Base-by-base conservation (phyloP, 208 protist species). In the Crithidia thermophila region DNA sequence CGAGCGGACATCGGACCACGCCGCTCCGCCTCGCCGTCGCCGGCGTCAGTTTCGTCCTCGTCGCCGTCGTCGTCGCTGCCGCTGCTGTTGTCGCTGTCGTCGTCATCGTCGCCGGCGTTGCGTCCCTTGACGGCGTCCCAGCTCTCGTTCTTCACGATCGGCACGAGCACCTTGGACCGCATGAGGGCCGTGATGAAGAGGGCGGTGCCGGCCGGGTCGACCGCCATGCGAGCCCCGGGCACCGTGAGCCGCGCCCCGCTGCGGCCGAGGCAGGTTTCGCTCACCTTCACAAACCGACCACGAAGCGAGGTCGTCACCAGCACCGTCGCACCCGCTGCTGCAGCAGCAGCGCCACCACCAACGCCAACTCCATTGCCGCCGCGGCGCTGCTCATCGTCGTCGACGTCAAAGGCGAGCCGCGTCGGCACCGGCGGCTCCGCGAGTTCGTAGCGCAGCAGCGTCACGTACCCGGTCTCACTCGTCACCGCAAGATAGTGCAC, bases 231-330 rank as follows among this genome's bases (percentile, higher is more conserved):
- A 46, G 98, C 88, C 0, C 94, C 93, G 0, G 98, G 97, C 39
- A 98, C 95, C 16, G 97, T 98, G 50, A 98, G 85, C 13, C 98
- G 84, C 59, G 93, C 97, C 20, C 98, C 98, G 25, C 95, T 97
- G 68, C 99, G 97, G 31, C 98, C 98, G 50, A 98, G 98, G 21
- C 89, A 97, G 51, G 99, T 95, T 55, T 96, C 77, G 77, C 98
- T 98, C 43, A 99, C 90, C 47, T 92, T 88, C 42, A 98, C 88
- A 57, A 98, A 99, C 20, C 43, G n/a, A 45, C 78, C 81, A 10
- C 75, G 71, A 37, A 95, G 77, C 3, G 86, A 91, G 8, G 84
- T 86, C 4, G 80, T 79, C 45, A 90, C 75, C 1, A 75, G 49
- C 58, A 79, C 53, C 33, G 65, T 75, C 4, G 58, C 45, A 14